A percentile compares a stretch with the other conserved stretches of the same genome.
phyloP scores from a whole-genome alignment of 2,329 filamentous ascomycete species.

The Nemania serpens region DNA sequence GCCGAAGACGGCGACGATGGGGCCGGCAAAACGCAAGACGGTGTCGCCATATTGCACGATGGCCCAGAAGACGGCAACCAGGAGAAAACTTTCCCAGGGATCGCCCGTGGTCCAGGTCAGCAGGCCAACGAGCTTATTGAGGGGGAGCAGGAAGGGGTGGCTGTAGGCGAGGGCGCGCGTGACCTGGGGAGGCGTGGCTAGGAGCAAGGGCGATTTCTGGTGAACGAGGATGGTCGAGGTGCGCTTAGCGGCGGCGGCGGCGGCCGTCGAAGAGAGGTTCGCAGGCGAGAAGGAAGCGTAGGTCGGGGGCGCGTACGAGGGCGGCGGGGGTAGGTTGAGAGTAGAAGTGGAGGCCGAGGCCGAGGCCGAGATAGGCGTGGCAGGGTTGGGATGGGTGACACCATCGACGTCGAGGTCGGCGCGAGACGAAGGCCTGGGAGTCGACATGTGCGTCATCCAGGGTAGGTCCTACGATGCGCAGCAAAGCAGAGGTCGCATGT shows the following conservation, averaged over 20 bases:
- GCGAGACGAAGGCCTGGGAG: slow-evolving; percentile 48
- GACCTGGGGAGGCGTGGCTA: slow-evolving; percentile 92
- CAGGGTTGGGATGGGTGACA: slow-evolving; percentile 39
- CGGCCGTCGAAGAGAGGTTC: slow-evolving; percentile 66
- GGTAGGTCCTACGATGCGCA: slow-evolving; percentile 48
- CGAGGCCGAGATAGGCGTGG: neutral
- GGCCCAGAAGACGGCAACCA: slow-evolving; percentile 86
- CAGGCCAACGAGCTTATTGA: slow-evolving; percentile 84
- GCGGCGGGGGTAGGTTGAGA: slow-evolving; percentile 32
- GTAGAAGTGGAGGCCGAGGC: slow-evolving; percentile 27
- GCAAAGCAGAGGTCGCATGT: slow-evolving; percentile 21
- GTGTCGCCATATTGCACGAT: slow-evolving; percentile 83
- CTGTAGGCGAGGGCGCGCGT: slow-evolving; percentile 94
- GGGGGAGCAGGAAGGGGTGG: slow-evolving; percentile 87
- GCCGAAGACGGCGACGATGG: slow-evolving; percentile 76
- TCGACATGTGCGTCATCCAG: slow-evolving; percentile 60
- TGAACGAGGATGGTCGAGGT: slow-evolving; percentile 93
- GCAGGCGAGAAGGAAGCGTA: slow-evolving; percentile 89
- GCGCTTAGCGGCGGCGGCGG: slow-evolving; percentile 72
- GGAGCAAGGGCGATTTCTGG: slow-evolving; percentile 90
- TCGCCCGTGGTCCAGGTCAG: slow-evolving; percentile 94
- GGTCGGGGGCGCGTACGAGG: slow-evolving; percentile 64
- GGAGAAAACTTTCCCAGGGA: slow-evolving; percentile 94
- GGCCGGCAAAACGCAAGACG: slow-evolving; percentile 80
- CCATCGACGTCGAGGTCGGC: slow-evolving; percentile 40